Conservation (phyloP, 148 eudicot genomes). For the Camellia lanceoleosa region DNA sequence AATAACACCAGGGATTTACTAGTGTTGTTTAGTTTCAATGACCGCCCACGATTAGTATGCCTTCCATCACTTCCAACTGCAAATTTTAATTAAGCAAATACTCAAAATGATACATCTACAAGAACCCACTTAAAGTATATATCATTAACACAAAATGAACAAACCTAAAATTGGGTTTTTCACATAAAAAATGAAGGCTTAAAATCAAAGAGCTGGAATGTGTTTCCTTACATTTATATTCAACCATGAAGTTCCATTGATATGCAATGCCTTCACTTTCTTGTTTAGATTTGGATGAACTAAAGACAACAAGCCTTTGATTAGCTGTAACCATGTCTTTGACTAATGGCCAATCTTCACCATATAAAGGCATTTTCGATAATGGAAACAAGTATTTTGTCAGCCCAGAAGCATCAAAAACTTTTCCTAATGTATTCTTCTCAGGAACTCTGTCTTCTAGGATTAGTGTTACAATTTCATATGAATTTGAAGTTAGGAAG, state of each 20-base stretch:
- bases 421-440: not conserved
- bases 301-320: not conserved
- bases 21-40: too few relatives aligned
- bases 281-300: not conserved
- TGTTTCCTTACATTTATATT: not conserved
- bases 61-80: too few relatives aligned
- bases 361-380: not conserved
- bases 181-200: too few relatives aligned
- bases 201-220: too few relatives aligned
- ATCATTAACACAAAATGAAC: too few relatives aligned
- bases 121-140: too few relatives aligned
- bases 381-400: not conserved
- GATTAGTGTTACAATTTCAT: not conserved
- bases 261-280: not conserved
- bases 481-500: not conserved
- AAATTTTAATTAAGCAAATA: too few relatives aligned
- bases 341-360: not conserved
- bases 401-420: not conserved
- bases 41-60: too few relatives aligned
- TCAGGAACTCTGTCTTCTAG: not conserved
- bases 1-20: too few relatives aligned
- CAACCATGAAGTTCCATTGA: too few relatives aligned
- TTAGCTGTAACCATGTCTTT: not conserved
- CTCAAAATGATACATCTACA: too few relatives aligned
- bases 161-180: too few relatives aligned